Conservation (phyloP, 2,329 filamentous ascomycete genomes). For the Chrysosporium queenslandicum region DNA sequence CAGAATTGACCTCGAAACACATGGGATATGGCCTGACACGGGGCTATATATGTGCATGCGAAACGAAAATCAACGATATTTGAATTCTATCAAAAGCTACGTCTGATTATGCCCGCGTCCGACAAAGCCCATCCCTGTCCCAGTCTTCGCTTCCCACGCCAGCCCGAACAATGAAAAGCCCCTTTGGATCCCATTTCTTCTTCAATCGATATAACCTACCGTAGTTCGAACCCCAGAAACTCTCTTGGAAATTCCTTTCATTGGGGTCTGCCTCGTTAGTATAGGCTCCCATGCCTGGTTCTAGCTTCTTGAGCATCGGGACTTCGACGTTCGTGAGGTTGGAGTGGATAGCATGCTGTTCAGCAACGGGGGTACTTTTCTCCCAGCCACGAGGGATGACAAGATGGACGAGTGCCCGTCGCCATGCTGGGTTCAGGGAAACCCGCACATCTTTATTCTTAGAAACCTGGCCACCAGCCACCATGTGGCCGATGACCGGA, state of each 20-base stretch:
- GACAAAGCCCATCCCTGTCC: conserved; percentile 12
- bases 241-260: conserved; percentile 33
- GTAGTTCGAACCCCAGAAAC: conserved; percentile 38
- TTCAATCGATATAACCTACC: conserved; percentile 30
- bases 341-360: conserved; percentile 10
- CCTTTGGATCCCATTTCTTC: conserved; percentile 34
- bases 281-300: conserved; percentile 34
- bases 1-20: no score
- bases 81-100: no score
- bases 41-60: no score
- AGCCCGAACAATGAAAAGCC: conserved; percentile 41
- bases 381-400: conserved; percentile 11
- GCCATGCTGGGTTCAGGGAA: conserved; percentile 15
- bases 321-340: conserved; percentile 30
- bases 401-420: conserved; percentile 14
- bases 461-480: conserved; percentile 30
- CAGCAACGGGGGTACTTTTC: conserved; percentile 8
- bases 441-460: conserved; percentile 19
- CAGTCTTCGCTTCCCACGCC: conserved; percentile 30
- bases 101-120: neutral
- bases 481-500: conserved; percentile 31
- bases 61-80: no score
- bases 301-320: conserved; percentile 30
- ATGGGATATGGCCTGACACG: no score
- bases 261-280: conserved; percentile 32